phyloP scores from a whole-genome alignment of 2,329 filamentous ascomycete species.

The Harringtonia aguacate region DNA sequence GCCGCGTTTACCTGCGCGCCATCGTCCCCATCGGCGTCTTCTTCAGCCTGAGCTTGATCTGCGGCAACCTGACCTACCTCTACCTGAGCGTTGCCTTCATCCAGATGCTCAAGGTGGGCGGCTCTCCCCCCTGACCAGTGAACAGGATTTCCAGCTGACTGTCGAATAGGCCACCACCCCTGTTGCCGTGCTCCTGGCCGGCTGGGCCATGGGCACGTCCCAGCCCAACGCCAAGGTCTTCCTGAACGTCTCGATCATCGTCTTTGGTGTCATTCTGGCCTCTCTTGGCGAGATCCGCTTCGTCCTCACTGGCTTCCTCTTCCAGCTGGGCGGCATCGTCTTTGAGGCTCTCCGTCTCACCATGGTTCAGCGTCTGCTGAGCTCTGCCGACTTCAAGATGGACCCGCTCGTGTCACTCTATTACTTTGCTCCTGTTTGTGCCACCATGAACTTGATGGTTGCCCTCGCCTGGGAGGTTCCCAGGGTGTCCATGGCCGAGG shows the following conservation, averaged over 20 bases:
- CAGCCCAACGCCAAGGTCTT: slow-evolving; percentile 79
- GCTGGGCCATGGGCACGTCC: slow-evolving; percentile 78
- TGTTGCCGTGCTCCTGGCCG: slow-evolving; percentile 80
- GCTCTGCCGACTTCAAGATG: slow-evolving; percentile 83
- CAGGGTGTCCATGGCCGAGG: slow-evolving; percentile 54
- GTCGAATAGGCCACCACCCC: slow-evolving; percentile 71
- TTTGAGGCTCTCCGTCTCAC: slow-evolving; percentile 77
- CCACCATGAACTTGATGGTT: slow-evolving; percentile 66
- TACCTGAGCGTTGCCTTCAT: slow-evolving; percentile 96
- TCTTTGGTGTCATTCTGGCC: slow-evolving; percentile 87
- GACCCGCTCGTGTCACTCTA: slow-evolving; percentile 80
- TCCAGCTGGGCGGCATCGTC: slow-evolving; percentile 66
- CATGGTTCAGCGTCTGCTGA: slow-evolving; percentile 75
- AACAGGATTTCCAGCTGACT: too few relatives aligned
- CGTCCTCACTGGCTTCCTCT: slow-evolving; percentile 66
- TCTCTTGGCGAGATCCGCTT: slow-evolving; percentile 96
- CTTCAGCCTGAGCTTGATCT: slow-evolving; percentile 93
- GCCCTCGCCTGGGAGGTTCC: slow-evolving; percentile 67
- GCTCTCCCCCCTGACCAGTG: too few relatives aligned
- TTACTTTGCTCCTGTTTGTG: slow-evolving; percentile 81
- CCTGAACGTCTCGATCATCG: slow-evolving; percentile 88
- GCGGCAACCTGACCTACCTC: slow-evolving; percentile 89
- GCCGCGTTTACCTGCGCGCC: slow-evolving; percentile 80
- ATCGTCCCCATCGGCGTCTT: slow-evolving; percentile 93
- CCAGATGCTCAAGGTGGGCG: slow-evolving; percentile 98